Conservation (phyloP, 208 protist genomes). For the Trypanosoma boissoni region DNA sequence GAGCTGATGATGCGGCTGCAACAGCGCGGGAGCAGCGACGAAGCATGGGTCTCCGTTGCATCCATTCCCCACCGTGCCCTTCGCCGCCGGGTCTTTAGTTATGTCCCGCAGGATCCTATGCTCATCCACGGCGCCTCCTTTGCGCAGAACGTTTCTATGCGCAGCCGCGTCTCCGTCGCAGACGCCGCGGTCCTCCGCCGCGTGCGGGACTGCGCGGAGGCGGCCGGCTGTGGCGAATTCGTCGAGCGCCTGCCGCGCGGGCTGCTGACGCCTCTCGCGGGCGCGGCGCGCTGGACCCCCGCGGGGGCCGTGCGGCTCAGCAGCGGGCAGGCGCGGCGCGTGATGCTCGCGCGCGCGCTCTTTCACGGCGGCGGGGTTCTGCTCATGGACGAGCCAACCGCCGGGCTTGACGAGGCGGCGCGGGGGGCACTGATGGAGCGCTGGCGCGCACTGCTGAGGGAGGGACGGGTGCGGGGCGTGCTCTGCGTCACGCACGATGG, state of each 20-base stretch:
- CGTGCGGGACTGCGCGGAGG: conserved; percentile 36
- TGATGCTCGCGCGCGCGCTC: conserved; percentile 77
- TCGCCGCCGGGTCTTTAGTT: conserved; percentile 56
- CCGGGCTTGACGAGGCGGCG: conserved; percentile 54
- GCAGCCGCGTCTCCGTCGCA: conserved; percentile 44
- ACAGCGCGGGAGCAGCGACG: not conserved
- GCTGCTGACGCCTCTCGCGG: conserved; percentile 48
- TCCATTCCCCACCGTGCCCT: conserved; percentile 38
- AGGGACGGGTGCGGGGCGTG: conserved; percentile 36
- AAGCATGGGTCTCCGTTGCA: conserved; percentile 25
- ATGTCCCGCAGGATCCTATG: conserved; percentile 63
- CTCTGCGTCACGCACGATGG: conserved; percentile 67
- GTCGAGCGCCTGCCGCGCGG: conserved; percentile 61
- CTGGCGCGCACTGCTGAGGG: conserved; percentile 44
- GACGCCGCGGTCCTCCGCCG: conserved; percentile 33
- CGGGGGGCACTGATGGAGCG: conserved; percentile 40
- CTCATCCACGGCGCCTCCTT: conserved; percentile 70
- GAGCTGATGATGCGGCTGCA: conserved; percentile 5
- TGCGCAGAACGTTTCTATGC: conserved; percentile 79
- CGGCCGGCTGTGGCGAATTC: conserved; percentile 50
- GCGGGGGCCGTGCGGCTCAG: conserved; percentile 53
- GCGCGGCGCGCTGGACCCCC: conserved; percentile 20
- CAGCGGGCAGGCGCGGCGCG: conserved; percentile 63
- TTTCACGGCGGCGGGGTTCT: conserved; percentile 59
- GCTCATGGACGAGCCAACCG: conserved; percentile 78